Percentiles rank a stretch among this genome's conserved stretches.
These are phyloP conservation scores for Antitrichia curtipendula DNA, from an alignment of 225 moss, liverwort and hornwort genomes.

Conservation along the genomic window DNA sequence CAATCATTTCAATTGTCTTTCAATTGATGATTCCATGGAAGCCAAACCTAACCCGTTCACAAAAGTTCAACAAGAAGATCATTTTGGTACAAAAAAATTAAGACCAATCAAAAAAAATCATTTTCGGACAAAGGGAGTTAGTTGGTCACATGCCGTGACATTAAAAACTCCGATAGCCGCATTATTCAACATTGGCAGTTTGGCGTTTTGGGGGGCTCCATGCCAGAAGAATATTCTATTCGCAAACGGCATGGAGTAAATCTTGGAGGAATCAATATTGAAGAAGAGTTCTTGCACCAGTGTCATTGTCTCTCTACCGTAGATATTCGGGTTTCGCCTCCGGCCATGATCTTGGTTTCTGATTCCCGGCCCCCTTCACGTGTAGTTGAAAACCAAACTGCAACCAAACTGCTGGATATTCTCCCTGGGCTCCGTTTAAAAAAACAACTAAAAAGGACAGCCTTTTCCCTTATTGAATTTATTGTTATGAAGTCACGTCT, in stretches of 20 bases:
- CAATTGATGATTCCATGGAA: too few species aligned
- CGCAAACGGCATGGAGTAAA: background rate
- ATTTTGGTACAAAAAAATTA: too few species aligned
- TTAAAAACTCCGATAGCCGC: background rate
- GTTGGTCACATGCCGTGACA: background rate
- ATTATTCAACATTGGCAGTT: background rate
- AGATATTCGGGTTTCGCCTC: background rate
- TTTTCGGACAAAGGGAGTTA: too few species aligned
- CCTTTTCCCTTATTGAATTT: background rate
- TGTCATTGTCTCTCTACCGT: background rate
- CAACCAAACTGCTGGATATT: background rate
- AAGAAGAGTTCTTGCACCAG: background rate
- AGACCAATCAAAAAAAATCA: too few species aligned
- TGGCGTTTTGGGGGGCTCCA: background rate
- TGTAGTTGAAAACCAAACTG: background rate
- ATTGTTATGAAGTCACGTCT: background rate
- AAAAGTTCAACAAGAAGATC: too few species aligned
- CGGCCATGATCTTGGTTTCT: too few species aligned
- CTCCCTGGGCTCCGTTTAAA: too few species aligned
- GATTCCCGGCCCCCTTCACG: background rate
- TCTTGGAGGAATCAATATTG: background rate
- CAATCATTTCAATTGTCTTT: too few species aligned
- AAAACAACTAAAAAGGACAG: too few species aligned
- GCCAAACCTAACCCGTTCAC: too few species aligned
- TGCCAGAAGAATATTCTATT: background rate